Percentiles rank a stretch among this genome's conserved stretches.
phyloP scores from a whole-genome alignment of 345 rosid genomes.

The Hibiscus mutabilis region DNA sequence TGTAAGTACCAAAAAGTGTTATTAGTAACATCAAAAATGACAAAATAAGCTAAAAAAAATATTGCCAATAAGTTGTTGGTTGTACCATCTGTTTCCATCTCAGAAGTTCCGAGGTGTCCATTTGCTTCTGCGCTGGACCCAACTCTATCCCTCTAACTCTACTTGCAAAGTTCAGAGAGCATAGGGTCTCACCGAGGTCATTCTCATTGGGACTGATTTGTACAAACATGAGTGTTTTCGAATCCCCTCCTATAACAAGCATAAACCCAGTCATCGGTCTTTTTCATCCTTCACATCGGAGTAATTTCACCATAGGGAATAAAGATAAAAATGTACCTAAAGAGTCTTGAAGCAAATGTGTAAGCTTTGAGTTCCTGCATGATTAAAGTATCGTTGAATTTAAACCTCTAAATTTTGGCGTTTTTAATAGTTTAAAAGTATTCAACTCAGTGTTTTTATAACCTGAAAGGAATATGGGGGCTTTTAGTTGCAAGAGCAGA shows the following conservation, averaged over 20 bases:
- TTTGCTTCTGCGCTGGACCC: constrained; percentile 84
- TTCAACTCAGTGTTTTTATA: background rate
- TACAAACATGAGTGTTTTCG: constrained; percentile 91
- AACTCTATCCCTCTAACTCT: constrained; percentile 93
- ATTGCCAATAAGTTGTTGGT: background rate
- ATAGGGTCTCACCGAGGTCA: constrained; percentile 73
- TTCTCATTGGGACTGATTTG: constrained; percentile 91
- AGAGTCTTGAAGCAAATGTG: constrained; percentile 96
- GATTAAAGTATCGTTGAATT: background rate
- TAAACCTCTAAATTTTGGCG: background rate
- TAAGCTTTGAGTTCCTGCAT: constrained; percentile 97
- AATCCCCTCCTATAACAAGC: constrained; percentile 74
- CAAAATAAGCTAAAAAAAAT: background rate
- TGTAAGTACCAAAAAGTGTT: background rate
- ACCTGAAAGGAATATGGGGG: constrained; percentile 93
- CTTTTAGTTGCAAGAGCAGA: constrained; percentile 91
- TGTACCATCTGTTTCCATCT: constrained; percentile 83
- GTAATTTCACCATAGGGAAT: background rate
- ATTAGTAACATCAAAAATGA: background rate
- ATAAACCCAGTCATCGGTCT: constrained; percentile 1
- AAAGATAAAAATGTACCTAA: constrained; percentile 42
- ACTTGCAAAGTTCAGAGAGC: constrained; percentile 94
- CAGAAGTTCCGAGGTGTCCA: constrained; percentile 66
- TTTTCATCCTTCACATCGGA: background rate
- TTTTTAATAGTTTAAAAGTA: background rate